Conservation (phyloP, 306 rosid genomes). For the Ormosia emarginata region DNA sequence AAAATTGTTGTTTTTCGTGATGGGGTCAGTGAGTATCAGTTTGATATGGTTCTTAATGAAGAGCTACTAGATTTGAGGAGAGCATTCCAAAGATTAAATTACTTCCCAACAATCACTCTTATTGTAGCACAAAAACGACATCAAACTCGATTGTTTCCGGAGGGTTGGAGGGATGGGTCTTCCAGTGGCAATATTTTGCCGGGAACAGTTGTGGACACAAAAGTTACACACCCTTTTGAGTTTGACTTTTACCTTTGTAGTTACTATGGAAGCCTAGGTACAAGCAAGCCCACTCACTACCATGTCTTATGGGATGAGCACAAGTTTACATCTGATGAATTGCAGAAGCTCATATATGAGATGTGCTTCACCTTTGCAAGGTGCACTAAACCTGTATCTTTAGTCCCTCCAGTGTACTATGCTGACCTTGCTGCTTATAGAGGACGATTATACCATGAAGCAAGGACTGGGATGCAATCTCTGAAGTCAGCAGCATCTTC, state of each 20-base stretch:
- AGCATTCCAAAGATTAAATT: slow-evolving; percentile 29
- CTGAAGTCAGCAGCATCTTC: slow-evolving; percentile 30
- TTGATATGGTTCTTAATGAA: slow-evolving; percentile 85
- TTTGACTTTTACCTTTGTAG: slow-evolving; percentile 78
- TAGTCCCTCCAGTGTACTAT: slow-evolving; percentile 81
- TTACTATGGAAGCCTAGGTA: slow-evolving; percentile 68
- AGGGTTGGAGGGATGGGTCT: slow-evolving; percentile 39
- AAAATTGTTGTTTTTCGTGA: slow-evolving; percentile 67
- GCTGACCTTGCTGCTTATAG: slow-evolving; percentile 86
- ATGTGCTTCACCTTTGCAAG: slow-evolving; percentile 82
- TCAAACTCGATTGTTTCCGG: slow-evolving; percentile 63
- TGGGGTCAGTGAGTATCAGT: slow-evolving; percentile 78
- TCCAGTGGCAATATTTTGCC: slow-evolving; percentile 49
- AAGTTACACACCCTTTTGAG: slow-evolving; percentile 65
- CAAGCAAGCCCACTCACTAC: slow-evolving; percentile 87
- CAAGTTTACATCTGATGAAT: slow-evolving; percentile 56
- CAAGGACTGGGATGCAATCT: slow-evolving; percentile 31
- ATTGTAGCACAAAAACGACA: slow-evolving; percentile 81
- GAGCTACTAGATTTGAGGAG: slow-evolving; percentile 56
- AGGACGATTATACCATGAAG: slow-evolving; percentile 68
- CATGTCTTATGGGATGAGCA: slow-evolving; percentile 80
- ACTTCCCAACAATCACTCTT: slow-evolving; percentile 58
- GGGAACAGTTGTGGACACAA: slow-evolving; percentile 73
- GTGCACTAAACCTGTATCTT: slow-evolving; percentile 80
- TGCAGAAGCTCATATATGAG: slow-evolving; percentile 68